These are phyloP conservation scores for Ogataea paraovalis DNA, from an alignment of 805 yeast species.

Conservation along the genomic window DNA sequence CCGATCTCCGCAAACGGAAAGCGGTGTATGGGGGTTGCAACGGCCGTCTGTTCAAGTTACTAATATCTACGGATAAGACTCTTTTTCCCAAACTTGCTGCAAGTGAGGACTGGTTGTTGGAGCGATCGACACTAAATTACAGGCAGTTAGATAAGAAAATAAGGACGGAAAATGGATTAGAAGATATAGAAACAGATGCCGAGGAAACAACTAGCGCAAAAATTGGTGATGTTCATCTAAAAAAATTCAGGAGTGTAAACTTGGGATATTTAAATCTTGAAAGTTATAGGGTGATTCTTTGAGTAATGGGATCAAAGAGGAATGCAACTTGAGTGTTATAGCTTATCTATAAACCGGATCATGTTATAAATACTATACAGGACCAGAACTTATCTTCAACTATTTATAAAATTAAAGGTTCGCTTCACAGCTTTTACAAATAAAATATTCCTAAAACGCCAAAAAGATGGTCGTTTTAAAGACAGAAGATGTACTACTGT, in stretches of 20 bases:
- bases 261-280: constrained; percentile 25
- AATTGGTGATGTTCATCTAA: constrained; percentile 14
- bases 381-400: too few relatives aligned
- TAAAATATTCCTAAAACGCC: too few relatives aligned
- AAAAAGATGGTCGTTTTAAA: too few relatives aligned
- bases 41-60: constrained; percentile 18
- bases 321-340: not conserved
- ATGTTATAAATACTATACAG: too few relatives aligned
- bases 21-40: constrained; percentile 1
- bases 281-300: constrained; percentile 20
- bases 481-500: too few relatives aligned
- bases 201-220: not conserved
- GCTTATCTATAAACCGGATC: not conserved
- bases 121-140: not conserved
- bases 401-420: too few relatives aligned
- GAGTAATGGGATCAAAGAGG: not conserved
- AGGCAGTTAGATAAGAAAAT: not conserved
- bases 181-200: not conserved
- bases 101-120: constrained; percentile 23
- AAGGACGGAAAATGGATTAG: constrained; percentile 8
- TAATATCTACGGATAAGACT: constrained; percentile 19
- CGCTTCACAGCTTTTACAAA: too few relatives aligned
- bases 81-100: constrained; percentile 13
- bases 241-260: constrained; percentile 21
- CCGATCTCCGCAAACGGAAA: not conserved